phyloP scores from a whole-genome alignment of 139 green algal genomes.

The Chlamydomonas sp. region DNA sequence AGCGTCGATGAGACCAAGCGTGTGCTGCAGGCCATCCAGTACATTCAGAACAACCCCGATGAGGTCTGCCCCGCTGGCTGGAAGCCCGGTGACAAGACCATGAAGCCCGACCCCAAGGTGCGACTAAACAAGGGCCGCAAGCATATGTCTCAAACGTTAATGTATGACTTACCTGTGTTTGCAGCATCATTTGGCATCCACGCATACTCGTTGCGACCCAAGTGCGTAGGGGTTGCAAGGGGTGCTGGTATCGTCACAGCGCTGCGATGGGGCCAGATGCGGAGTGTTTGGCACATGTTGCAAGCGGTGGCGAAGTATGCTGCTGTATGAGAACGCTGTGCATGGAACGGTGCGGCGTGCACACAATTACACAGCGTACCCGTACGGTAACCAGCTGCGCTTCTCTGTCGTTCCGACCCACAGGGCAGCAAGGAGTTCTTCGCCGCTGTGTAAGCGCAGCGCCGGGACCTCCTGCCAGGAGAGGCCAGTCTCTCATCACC shows the following conservation, averaged over 20 bases:
- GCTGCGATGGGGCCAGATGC: not conserved
- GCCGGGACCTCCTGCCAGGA: too few relatives aligned
- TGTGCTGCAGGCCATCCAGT: constrained; percentile 92
- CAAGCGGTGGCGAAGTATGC: too few relatives aligned
- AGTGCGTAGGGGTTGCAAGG: not conserved
- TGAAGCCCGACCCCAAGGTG: constrained; percentile 53
- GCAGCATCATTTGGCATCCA: not conserved
- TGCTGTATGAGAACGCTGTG: not conserved
- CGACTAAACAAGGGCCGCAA: too few relatives aligned
- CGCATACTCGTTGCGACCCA: not conserved
- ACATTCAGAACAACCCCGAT: constrained; percentile 87
- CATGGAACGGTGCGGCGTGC: not conserved
- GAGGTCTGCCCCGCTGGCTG: constrained; percentile 96
- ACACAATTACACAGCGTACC: not conserved
- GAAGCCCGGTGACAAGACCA: constrained; percentile 86
- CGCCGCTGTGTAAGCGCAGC: constrained; percentile 24
- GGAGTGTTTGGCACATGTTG: too few relatives aligned
- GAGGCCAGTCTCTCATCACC: too few relatives aligned
- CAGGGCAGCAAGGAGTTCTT: constrained; percentile 56
- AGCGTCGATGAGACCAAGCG: constrained; percentile 97
- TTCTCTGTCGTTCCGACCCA: too few relatives aligned
- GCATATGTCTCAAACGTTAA: not conserved
- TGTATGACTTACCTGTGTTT: not conserved
- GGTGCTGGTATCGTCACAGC: not conserved
- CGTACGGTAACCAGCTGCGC: too few relatives aligned